These are phyloP conservation scores for Ogataea allantospora DNA, from an alignment of 805 yeast species.

Conservation along the genomic window DNA sequence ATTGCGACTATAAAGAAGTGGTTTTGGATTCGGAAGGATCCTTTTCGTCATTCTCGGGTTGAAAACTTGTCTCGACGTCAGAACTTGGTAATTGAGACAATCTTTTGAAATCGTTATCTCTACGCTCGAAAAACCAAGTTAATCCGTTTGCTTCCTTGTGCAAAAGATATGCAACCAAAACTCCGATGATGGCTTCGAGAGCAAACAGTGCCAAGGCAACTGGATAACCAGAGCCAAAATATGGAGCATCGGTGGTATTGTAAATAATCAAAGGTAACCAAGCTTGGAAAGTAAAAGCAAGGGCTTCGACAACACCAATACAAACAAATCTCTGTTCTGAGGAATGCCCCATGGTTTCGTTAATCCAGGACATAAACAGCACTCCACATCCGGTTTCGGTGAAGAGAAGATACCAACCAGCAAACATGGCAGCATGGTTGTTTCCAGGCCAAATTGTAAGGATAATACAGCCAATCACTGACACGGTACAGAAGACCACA, in stretches of 20 bases:
- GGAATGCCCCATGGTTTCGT: conserved; percentile 28
- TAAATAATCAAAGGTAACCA: conserved; percentile 36
- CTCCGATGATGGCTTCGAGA: conserved; percentile 17
- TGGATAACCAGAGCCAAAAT: conserved; percentile 34
- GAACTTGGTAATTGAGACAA: background rate
- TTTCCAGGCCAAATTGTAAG: conserved; percentile 20
- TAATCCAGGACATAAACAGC: conserved; percentile 29
- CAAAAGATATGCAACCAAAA: conserved; percentile 15
- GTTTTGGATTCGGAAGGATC: conserved; percentile 1
- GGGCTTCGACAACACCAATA: conserved; percentile 33
- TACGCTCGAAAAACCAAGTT: conserved; percentile 15
- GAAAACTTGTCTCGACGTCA: background rate
- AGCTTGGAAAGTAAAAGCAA: conserved; percentile 34
- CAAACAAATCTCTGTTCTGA: conserved; percentile 28
- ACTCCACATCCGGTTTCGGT: conserved; percentile 24
- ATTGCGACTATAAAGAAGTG: background rate
- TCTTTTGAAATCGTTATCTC: conserved; percentile 15
- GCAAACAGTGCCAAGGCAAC: conserved; percentile 18
- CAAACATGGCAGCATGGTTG: conserved; percentile 23
- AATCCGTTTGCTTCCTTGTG: conserved; percentile 11
- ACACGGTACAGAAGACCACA: conserved; percentile 17
- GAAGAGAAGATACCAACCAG: conserved; percentile 26
- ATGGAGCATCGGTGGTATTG: conserved; percentile 36
- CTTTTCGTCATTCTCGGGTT: background rate
- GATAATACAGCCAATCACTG: conserved; percentile 22